phyloP scores from a whole-genome alignment of 306 rosid genomes.

The Cicer bijugum region DNA sequence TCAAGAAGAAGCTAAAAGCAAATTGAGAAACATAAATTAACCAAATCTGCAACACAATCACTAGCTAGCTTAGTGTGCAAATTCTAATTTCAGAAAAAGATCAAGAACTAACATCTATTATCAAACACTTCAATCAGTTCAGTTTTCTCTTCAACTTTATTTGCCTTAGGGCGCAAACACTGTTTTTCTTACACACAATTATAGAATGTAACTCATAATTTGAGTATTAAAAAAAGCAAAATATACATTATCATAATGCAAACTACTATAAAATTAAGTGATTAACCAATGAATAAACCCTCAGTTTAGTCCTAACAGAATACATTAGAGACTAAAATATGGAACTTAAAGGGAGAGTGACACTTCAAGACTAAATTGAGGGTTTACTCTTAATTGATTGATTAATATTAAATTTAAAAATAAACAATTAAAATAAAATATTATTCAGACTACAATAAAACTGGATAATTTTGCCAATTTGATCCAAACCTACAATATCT shows the following conservation, averaged over 20 bases:
- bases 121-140: slow-evolving; percentile 17
- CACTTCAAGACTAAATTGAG: not conserved
- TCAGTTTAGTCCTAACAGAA: not conserved
- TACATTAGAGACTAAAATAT: not conserved
- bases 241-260: slow-evolving; percentile 27
- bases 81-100: not conserved
- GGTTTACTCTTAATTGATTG: not conserved
- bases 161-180: not conserved
- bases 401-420: not conserved
- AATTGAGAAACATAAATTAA: not conserved
- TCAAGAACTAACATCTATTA: slow-evolving; percentile 27
- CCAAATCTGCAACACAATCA: slow-evolving; percentile 11
- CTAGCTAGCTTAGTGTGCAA: slow-evolving; percentile 20
- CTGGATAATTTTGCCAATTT: slow-evolving; percentile 21
- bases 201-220: slow-evolving; percentile 48
- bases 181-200: not conserved
- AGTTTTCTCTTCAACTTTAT: not conserved
- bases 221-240: slow-evolving; percentile 14
- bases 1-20: slow-evolving; percentile 14
- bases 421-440: not conserved
- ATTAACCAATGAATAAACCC: not conserved
- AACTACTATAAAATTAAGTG: not conserved
- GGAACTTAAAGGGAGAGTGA: not conserved
- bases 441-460: not conserved
- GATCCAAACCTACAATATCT: slow-evolving; percentile 37